Evolutionary conservation across 2,329 filamentous ascomycete genomes (phyloP).

Genomic region (Cercospora sp.): DNA sequence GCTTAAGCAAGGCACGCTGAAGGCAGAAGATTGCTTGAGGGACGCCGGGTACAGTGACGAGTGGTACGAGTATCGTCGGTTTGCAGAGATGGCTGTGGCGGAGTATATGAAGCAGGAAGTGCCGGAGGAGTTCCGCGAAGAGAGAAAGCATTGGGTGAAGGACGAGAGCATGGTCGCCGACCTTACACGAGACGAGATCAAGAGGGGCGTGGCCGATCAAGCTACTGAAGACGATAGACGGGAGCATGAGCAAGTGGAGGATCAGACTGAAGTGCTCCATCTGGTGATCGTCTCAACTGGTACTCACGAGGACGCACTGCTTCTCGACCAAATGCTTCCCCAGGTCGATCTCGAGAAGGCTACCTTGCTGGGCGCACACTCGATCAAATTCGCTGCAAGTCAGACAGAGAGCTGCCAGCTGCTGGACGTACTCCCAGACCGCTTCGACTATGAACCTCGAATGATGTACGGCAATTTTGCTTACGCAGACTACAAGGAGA

Average conservation of each 20-base stretch:
- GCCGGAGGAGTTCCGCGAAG: slow-evolving; percentile 4
- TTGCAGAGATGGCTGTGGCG: slow-evolving; percentile 25
- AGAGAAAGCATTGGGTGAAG: not conserved
- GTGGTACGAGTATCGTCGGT: slow-evolving; percentile 16
- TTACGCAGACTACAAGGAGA: slow-evolving; percentile 18
- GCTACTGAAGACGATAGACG: not conserved
- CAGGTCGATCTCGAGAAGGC: not conserved
- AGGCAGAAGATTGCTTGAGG: slow-evolving; percentile 13
- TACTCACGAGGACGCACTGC: not conserved
- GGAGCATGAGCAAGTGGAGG: not conserved
- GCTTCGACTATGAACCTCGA: slow-evolving; percentile 15
- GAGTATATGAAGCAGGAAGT: slow-evolving; percentile 18
- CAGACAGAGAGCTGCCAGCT: not conserved
- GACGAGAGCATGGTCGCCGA: not conserved
- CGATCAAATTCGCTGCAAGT: not conserved
- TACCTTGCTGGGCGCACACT: not conserved
- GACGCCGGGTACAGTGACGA: slow-evolving; percentile 21
- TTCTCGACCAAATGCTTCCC: not conserved
- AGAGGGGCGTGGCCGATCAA: not conserved
- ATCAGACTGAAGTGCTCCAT: not conserved
- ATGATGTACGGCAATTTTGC: slow-evolving; percentile 29
- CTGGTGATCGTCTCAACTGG: not conserved
- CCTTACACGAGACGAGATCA: not conserved
- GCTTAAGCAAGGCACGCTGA: slow-evolving; percentile 13
- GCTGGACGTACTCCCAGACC: slow-evolving; percentile 20